Conservation (phyloP, 2,329 filamentous ascomycete species). For the Colletotrichum aenigma region DNA sequence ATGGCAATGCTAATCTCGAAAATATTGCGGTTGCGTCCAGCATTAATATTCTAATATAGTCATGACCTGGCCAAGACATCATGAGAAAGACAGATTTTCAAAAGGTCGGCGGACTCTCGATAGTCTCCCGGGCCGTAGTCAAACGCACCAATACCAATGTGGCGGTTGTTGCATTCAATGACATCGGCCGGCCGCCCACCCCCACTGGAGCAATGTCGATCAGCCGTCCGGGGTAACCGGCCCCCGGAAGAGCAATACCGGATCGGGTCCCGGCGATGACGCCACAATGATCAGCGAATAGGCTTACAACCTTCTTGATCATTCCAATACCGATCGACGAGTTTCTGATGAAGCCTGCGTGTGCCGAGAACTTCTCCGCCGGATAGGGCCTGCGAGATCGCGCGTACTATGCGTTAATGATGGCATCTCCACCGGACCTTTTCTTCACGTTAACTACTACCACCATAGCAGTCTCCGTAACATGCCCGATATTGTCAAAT, state of each 20-base stretch:
- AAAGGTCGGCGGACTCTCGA: background rate
- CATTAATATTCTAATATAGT: background rate
- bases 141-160: background rate
- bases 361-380: background rate
- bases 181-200: background rate
- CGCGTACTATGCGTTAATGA: background rate
- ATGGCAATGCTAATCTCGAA: background rate
- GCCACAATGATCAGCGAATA: background rate
- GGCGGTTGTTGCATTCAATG: background rate
- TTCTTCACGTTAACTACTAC: background rate
- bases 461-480: background rate
- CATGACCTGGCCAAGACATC: background rate
- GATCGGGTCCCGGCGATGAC: background rate
- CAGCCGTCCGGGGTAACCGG: background rate
- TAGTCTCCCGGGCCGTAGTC: background rate
- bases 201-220: background rate
- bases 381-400: background rate
- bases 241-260: background rate
- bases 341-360: background rate
- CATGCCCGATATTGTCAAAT: background rate
- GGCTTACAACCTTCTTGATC: background rate
- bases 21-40: background rate
- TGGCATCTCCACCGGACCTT: background rate
- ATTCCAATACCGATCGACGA: background rate
- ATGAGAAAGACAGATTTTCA: background rate